Conservation (phyloP, 805 yeast species). For the Ogataea thermomethanolica region DNA sequence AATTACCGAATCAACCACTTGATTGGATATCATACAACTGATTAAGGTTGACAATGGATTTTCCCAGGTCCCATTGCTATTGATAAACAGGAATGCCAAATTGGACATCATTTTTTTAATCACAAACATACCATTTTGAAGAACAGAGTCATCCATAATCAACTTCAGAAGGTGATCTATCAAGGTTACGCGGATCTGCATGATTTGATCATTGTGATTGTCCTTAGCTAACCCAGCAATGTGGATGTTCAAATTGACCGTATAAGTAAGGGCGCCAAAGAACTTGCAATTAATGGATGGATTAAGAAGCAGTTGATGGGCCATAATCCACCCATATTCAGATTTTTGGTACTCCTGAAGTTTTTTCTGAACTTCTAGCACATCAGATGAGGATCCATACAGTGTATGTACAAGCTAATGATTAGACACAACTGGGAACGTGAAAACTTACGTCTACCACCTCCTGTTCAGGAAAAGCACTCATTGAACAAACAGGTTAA, state of each 20-base stretch:
- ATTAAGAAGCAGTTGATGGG: constrained; percentile 45
- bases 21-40: constrained; percentile 10
- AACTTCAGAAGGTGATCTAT: constrained; percentile 15
- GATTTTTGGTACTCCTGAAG: constrained; percentile 61
- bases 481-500: constrained; percentile 4
- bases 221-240: constrained; percentile 4
- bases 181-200: constrained; percentile 8
- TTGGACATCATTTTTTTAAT: constrained; percentile 57
- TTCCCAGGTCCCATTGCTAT: constrained; percentile 36
- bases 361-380: constrained; percentile 45
- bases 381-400: constrained; percentile 38
- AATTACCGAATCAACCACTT: constrained; percentile 4
- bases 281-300: constrained; percentile 52
- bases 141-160: constrained; percentile 14
- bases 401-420: constrained; percentile 37
- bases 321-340: constrained; percentile 53
- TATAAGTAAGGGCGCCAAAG: constrained; percentile 78
- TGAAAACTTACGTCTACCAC: constrained; percentile 3
- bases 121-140: constrained; percentile 38
- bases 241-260: constrained; percentile 51
- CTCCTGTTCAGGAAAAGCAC: constrained; percentile 3
- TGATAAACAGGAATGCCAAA: constrained; percentile 45
- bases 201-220: constrained; percentile 8
- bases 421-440: neutral
- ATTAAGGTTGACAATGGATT: constrained; percentile 37